Conservation (phyloP, 805 yeast genomes). For the Candida taoyuanica region DNA sequence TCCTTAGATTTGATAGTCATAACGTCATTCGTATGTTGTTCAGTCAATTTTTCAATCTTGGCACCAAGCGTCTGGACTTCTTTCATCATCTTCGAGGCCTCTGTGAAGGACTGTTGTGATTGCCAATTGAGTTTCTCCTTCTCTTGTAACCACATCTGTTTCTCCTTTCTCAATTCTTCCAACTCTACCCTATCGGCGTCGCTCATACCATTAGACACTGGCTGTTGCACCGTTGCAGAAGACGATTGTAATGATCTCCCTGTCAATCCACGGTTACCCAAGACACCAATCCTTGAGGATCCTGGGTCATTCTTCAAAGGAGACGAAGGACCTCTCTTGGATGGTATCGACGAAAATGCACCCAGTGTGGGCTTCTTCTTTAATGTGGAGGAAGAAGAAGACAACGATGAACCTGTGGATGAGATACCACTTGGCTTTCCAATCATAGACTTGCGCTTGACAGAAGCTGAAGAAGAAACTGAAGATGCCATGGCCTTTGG, state of each 20-base stretch:
- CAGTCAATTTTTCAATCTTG: constrained; percentile 39
- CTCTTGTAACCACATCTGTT: constrained; percentile 32
- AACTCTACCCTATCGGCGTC: constrained; percentile 39
- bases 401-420: constrained; percentile 5
- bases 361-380: constrained; percentile 10
- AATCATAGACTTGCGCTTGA: constrained; percentile 13
- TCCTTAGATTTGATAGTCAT: constrained; percentile 62
- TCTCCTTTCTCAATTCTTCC: constrained; percentile 48
- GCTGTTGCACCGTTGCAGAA: constrained; percentile 19
- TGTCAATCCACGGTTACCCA: constrained; percentile 32
- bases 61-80: constrained; percentile 20
- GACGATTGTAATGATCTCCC: constrained; percentile 38
- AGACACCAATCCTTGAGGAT: constrained; percentile 24
- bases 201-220: constrained; percentile 6
- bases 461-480: constrained; percentile 2
- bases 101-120: constrained; percentile 28
- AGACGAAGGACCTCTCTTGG: constrained; percentile 67
- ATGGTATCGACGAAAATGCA: constrained; percentile 45
- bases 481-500: constrained; percentile 13
- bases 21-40: constrained; percentile 46
- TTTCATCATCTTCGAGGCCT: constrained; percentile 25
- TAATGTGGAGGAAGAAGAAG: constrained; percentile 6
- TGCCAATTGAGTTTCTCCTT: constrained; percentile 28
- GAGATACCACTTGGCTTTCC: constrained; percentile 12
- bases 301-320: constrained; percentile 47